Conservation (phyloP, 148 eudicot genomes). For the Nepenthes mirabilis region DNA sequence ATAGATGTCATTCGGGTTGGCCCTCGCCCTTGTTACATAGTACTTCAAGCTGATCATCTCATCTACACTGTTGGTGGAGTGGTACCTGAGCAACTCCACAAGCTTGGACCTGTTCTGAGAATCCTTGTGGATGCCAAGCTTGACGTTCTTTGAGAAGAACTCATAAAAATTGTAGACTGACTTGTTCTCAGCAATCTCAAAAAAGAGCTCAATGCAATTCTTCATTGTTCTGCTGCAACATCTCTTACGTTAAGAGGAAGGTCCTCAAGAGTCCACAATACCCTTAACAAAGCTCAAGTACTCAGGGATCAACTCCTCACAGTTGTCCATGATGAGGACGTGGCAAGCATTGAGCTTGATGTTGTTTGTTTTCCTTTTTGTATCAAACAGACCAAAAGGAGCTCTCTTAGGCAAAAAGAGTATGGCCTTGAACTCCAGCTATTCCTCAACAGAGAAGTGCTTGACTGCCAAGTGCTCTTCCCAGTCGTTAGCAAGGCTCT, state of each 20-base stretch:
- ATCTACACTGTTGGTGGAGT: constrained; percentile 87
- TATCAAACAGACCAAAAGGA: constrained; percentile 77
- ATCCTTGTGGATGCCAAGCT: constrained; percentile 80
- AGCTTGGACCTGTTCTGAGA: constrained; percentile 59
- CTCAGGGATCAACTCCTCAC: constrained; percentile 81
- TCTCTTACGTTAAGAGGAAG: constrained; percentile 80
- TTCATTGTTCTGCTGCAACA: constrained; percentile 76
- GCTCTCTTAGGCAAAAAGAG: constrained; percentile 88
- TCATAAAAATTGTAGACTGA: constrained; percentile 75
- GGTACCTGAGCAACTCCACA: constrained; percentile 71
- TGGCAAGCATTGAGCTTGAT: constrained; percentile 78
- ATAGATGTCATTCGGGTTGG: constrained; percentile 61
- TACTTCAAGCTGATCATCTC: constrained; percentile 82
- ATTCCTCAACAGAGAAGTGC: constrained; percentile 88
- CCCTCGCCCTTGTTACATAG: constrained; percentile 86
- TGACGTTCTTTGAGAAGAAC: constrained; percentile 77
- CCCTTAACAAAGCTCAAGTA: constrained; percentile 77
- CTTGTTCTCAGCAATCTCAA: constrained; percentile 88
- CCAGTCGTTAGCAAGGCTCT: constrained; percentile 66
- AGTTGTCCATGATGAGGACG: constrained; percentile 87
- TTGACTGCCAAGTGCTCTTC: constrained; percentile 81
- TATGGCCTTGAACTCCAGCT: constrained; percentile 74
- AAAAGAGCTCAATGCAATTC: constrained; percentile 79
- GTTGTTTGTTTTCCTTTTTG: constrained; percentile 73
- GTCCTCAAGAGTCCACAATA: constrained; percentile 77